These are phyloP conservation scores for Clarireedia sp. DNA, from an alignment of 2,329 filamentous ascomycete genomes.

Conservation along the genomic window DNA sequence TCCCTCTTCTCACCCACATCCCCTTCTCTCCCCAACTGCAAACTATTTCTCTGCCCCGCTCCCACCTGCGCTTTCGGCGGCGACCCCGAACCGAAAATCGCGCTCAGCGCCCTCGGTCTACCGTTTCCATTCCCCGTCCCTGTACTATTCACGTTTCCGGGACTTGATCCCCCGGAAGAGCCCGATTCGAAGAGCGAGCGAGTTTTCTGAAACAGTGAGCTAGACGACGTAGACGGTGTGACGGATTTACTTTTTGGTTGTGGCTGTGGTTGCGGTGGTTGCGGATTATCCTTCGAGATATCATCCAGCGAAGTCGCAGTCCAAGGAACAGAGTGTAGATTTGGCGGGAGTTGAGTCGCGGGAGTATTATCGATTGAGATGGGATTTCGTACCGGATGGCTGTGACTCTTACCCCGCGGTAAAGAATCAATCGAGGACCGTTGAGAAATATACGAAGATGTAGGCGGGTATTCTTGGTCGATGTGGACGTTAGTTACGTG, in stretches of 20 bases:
- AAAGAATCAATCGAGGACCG: background rate
- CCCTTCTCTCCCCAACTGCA: background rate
- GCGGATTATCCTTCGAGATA: background rate
- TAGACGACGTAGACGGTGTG: conserved; percentile 12
- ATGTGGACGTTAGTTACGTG: conserved; percentile 1
- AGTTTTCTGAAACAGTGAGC: conserved; percentile 22
- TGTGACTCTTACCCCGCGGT: too few relatives aligned
- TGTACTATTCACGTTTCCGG: background rate
- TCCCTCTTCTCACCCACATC: background rate
- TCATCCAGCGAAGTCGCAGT: background rate
- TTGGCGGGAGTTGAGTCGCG: background rate
- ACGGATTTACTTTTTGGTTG: background rate
- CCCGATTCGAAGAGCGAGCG: conserved; percentile 23
- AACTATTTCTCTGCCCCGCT: background rate
- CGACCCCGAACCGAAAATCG: background rate
- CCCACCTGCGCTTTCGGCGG: background rate
- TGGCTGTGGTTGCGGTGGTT: background rate
- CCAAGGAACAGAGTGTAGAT: conserved; percentile 1
- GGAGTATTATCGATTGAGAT: background rate
- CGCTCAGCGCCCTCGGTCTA: background rate
- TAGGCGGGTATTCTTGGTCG: conserved; percentile 1
- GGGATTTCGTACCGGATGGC: background rate
- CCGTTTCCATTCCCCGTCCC: background rate
- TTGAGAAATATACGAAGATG: background rate
- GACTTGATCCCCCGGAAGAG: background rate